These are phyloP conservation scores for Rhododendron ovatum DNA, from an alignment of 148 eudicot species.

Conservation along the genomic window DNA sequence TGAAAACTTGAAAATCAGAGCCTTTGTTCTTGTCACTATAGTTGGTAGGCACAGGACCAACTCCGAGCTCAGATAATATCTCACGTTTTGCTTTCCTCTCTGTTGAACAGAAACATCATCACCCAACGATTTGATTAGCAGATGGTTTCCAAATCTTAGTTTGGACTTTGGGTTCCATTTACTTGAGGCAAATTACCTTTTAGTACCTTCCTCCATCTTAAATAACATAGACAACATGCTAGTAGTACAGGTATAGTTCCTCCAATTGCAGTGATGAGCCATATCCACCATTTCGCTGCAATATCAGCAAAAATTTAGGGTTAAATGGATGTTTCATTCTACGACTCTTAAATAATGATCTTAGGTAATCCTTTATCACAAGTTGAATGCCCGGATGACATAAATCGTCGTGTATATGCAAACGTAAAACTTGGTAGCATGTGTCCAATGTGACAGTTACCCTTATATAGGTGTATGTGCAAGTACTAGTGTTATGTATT, in stretches of 20 bases:
- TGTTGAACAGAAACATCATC: background rate
- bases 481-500: no score
- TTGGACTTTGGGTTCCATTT: no score
- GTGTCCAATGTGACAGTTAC: no score
- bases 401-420: no score
- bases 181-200: background rate
- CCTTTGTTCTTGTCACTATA: constrained; percentile 15
- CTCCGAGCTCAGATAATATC: constrained; percentile 12
- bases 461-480: no score
- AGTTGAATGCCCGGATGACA: no score
- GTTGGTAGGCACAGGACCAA: background rate
- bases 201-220: background rate
- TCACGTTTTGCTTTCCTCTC: background rate
- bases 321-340: no score
- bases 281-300: background rate
- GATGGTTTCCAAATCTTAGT: no score
- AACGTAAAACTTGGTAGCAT: no score
- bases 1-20: constrained; percentile 24
- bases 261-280: background rate
- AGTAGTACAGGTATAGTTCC: background rate
- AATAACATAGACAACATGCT: background rate
- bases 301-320: background rate
- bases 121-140: no score
- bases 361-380: no score
- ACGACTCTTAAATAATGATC: no score